Evolutionary conservation across 192 early-diverging fungal genomes (phyloP).

Genomic region (Globomyces pollinis-pini): DNA sequence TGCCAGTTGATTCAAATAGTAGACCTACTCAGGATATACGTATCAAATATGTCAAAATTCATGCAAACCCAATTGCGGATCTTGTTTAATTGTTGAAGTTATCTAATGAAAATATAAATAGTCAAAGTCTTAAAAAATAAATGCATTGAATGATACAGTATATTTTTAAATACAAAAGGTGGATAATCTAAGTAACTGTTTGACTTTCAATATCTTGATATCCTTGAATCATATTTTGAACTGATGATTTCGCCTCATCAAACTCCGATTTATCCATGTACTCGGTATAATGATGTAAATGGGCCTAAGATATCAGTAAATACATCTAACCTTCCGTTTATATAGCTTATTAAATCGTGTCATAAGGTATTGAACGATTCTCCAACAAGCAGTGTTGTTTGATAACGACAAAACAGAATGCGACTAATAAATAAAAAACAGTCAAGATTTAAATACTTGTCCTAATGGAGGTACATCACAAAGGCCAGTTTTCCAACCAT

Average conservation of each 20-base stretch:
- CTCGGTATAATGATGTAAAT: conserved; percentile 47
- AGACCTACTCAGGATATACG: conserved; percentile 70
- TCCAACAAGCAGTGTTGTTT: conserved; percentile 41
- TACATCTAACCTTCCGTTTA: conserved; percentile 39
- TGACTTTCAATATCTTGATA: not conserved
- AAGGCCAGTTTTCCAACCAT: conserved; percentile 56
- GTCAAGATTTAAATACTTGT: too few species aligned
- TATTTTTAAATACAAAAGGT: not conserved
- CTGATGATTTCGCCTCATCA: not conserved
- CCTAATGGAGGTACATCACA: conserved; percentile 42
- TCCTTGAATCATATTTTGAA: not conserved
- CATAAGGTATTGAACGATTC: conserved; percentile 21
- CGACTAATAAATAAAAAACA: too few species aligned
- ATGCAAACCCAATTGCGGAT: conserved; percentile 93
- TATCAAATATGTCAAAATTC: conserved; percentile 72
- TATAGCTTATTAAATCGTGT: conserved; percentile 42
- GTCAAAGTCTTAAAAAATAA: not conserved
- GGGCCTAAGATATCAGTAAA: too few species aligned
- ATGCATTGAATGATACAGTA: not conserved
- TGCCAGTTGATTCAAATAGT: conserved; percentile 77
- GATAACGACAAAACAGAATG: conserved; percentile 35
- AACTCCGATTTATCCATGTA: conserved; percentile 43
- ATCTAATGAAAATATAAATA: not conserved
- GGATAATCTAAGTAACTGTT: not conserved
- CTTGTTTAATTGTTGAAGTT: not conserved